Conservation (phyloP, 768 basidiomycete species). For the Boletus rubropictus region DNA sequence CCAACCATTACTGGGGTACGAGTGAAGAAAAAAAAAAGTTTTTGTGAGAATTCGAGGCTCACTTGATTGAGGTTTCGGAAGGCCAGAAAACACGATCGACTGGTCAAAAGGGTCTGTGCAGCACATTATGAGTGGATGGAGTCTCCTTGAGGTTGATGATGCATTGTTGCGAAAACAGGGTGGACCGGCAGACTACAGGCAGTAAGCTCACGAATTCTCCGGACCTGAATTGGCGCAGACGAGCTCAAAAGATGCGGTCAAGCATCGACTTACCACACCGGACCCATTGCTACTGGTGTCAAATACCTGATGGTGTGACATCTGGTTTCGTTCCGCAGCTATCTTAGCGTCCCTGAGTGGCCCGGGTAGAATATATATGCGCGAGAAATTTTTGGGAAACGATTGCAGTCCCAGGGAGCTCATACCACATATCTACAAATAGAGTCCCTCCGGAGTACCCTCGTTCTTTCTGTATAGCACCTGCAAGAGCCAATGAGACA, state of each 20-base stretch:
- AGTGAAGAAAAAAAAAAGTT: no score
- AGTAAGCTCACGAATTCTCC: not conserved
- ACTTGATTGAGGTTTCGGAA: no score
- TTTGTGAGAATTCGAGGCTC: no score
- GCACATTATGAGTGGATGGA: not conserved
- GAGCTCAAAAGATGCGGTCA: not conserved
- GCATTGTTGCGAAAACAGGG: not conserved
- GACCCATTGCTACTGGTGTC: not conserved
- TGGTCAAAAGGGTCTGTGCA: not conserved
- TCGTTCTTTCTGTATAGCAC: constrained; percentile 96
- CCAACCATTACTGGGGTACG: no score
- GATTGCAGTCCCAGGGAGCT: constrained; percentile 4
- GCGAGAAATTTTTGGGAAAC: not conserved
- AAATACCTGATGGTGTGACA: not conserved
- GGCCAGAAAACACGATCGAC: not conserved
- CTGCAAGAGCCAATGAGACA: constrained; percentile 32
- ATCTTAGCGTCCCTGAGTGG: not conserved
- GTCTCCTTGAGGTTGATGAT: not conserved
- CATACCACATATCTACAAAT: constrained; percentile 45
- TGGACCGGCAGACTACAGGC: not conserved
- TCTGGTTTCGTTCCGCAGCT: not conserved
- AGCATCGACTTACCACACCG: not conserved
- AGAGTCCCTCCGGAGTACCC: constrained; percentile 86
- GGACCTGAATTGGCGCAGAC: not conserved
- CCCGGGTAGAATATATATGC: not conserved